Conservation (phyloP, 2,329 filamentous ascomycete species). For the Cercospora berteroae region DNA sequence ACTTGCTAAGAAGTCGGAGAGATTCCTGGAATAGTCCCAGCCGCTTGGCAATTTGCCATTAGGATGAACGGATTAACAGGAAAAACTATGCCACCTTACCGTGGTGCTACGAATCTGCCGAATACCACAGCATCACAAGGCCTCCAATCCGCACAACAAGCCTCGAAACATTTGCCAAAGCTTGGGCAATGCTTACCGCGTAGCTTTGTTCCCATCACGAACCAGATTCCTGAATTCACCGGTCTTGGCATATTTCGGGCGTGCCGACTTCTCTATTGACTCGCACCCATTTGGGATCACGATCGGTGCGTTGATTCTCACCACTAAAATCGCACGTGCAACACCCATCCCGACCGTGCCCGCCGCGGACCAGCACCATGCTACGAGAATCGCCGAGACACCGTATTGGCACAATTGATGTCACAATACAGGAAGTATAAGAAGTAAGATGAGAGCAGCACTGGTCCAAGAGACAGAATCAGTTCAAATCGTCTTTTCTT, state of each 20-base stretch:
- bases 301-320: background rate
- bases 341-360: background rate
- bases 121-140: background rate
- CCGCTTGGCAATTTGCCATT: background rate
- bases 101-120: background rate
- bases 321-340: background rate
- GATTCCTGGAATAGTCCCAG: background rate
- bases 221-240: background rate
- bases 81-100: background rate
- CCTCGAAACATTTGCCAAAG: background rate
- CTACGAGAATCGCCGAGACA: background rate
- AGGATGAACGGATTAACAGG: background rate
- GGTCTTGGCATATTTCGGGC: background rate
- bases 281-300: background rate
- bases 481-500: background rate
- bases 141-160: background rate
- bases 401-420: background rate
- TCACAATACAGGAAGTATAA: background rate
- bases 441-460: background rate
- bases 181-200: background rate
- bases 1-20: background rate
- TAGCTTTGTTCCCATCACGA: background rate
- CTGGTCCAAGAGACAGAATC: background rate
- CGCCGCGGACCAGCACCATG: background rate
- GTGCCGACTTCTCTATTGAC: background rate